phyloP scores from a whole-genome alignment of 1,139 yeast species.

The Taiozyma onychis region DNA sequence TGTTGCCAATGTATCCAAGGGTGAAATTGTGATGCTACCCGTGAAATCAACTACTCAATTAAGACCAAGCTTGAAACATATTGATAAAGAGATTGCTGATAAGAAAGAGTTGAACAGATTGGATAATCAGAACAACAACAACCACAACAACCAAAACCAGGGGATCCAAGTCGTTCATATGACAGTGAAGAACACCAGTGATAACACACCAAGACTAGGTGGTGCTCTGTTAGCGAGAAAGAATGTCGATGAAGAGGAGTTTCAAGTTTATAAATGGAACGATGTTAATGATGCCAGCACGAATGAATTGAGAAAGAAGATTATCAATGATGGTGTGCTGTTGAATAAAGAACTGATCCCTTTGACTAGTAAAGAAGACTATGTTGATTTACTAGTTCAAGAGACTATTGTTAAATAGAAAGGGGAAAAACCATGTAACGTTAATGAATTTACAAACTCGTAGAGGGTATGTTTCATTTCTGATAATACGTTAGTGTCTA shows the following conservation, averaged over 20 bases:
- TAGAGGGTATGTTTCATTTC: too few relatives aligned
- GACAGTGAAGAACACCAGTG: conserved; percentile 68
- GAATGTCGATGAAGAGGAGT: conserved; percentile 69
- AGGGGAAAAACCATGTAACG: background rate
- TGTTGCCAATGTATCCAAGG: conserved; percentile 43
- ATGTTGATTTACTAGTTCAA: conserved; percentile 22
- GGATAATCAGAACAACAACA: conserved; percentile 39
- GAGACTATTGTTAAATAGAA: conserved; percentile 16
- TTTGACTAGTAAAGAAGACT: conserved; percentile 30
- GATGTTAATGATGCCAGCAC: conserved; percentile 35
- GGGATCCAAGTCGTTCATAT: conserved; percentile 64
- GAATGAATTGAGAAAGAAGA: conserved; percentile 27
- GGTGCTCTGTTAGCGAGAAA: conserved; percentile 75
- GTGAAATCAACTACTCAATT: conserved; percentile 68
- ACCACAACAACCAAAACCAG: conserved; percentile 28
- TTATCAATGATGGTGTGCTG: conserved; percentile 17
- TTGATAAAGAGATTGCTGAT: conserved; percentile 43
- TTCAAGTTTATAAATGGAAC: conserved; percentile 45
- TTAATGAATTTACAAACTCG: background rate
- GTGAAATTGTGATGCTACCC: conserved; percentile 58
- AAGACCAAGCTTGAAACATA: conserved; percentile 75
- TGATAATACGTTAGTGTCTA: too few relatives aligned
- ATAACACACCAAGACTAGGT: conserved; percentile 59
- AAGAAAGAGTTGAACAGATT: conserved; percentile 29
- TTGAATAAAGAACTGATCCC: conserved; percentile 26